These are phyloP conservation scores for Xanthoparmelia taractica DNA, from an alignment of 495 filamentous ascomycete genomes.

Conservation along the genomic window DNA sequence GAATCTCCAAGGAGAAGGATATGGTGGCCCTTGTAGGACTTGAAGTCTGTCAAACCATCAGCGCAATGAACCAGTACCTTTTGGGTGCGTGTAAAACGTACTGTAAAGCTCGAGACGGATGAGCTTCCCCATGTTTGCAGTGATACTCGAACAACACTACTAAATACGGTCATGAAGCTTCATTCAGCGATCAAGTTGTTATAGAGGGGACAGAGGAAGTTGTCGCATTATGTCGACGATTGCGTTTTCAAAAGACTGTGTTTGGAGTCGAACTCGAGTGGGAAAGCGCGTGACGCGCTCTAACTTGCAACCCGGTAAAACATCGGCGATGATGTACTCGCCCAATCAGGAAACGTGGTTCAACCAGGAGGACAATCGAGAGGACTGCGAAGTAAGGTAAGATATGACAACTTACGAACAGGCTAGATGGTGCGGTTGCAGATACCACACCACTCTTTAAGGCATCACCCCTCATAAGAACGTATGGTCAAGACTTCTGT, in stretches of 20 bases:
- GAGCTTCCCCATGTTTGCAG: slow-evolving; percentile 69
- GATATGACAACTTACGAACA: neutral
- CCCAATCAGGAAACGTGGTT: neutral
- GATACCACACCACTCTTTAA: neutral
- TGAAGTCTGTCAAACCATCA: slow-evolving; percentile 68
- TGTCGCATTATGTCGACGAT: neutral
- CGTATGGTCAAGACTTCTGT: neutral
- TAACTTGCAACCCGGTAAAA: neutral
- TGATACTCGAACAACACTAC: neutral
- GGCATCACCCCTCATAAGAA: neutral
- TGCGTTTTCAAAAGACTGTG: neutral
- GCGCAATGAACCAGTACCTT: slow-evolving; percentile 12
- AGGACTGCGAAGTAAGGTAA: neutral
- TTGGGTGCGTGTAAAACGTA: slow-evolving; percentile 33
- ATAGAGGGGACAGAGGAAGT: neutral
- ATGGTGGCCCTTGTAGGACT: slow-evolving; percentile 97
- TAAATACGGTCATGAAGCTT: neutral
- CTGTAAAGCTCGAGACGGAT: slow-evolving; percentile 91
- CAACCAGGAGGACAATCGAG: neutral
- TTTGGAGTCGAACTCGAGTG: neutral
- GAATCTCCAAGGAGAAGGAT: slow-evolving; percentile 91
- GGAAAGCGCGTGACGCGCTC: neutral
- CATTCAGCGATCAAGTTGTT: neutral
- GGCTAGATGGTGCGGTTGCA: slow-evolving; percentile 10
- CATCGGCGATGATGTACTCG: neutral